These are phyloP conservation scores for Steccherinum ochraceum DNA, from an alignment of 768 basidiomycete genomes.

Conservation along the genomic window DNA sequence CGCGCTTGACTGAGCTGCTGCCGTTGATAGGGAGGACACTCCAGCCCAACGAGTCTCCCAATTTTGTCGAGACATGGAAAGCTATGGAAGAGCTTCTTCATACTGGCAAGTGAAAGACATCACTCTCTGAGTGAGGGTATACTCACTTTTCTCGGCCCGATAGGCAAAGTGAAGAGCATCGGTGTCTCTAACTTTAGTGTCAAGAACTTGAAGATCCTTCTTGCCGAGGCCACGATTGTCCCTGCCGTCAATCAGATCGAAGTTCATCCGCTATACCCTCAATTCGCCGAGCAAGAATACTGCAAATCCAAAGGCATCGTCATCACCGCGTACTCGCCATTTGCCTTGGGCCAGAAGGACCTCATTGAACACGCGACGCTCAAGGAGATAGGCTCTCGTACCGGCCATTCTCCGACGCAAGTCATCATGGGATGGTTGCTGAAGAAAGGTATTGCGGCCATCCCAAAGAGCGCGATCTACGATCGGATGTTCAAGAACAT, in stretches of 20 bases:
- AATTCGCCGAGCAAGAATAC: constrained; percentile 48
- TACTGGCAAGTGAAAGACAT: constrained; percentile 17
- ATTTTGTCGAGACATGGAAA: constrained; percentile 28
- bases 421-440: constrained; percentile 47
- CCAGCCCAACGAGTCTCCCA: constrained; percentile 12
- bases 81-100: constrained; percentile 29
- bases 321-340: constrained; percentile 62
- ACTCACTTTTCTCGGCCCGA: not conserved
- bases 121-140: not conserved
- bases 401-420: too few relatives aligned
- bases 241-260: constrained; percentile 68
- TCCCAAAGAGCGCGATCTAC: constrained; percentile 40
- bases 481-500: constrained; percentile 45
- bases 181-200: constrained; percentile 40
- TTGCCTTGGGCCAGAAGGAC: too few relatives aligned
- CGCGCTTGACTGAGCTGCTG: not conserved
- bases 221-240: constrained; percentile 42
- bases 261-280: constrained; percentile 65
- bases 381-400: too few relatives aligned
- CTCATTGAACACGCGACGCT: too few relatives aligned
- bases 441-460: constrained; percentile 41
- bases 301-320: constrained; percentile 53
- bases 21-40: constrained; percentile 10
- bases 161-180: constrained; percentile 28
- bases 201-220: constrained; percentile 28